These are phyloP conservation scores for Candida xyloterini DNA, from an alignment of 805 yeast species.

Conservation along the genomic window DNA sequence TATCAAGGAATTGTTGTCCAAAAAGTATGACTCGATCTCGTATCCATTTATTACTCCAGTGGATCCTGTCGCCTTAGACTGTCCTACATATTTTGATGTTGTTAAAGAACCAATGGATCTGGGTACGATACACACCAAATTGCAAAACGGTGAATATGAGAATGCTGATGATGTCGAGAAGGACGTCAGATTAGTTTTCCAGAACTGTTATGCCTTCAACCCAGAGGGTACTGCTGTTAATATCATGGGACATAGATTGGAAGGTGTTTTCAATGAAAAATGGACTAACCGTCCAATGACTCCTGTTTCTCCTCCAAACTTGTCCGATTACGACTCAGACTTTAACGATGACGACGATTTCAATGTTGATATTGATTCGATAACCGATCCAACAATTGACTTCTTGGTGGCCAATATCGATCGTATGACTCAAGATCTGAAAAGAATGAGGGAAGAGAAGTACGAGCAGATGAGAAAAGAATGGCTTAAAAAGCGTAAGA, in stretches of 20 bases:
- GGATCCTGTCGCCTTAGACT: constrained; percentile 88
- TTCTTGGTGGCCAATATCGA: constrained; percentile 83
- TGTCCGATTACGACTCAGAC: constrained; percentile 41
- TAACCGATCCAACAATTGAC: constrained; percentile 86
- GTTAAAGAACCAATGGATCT: constrained; percentile 95
- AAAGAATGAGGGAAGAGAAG: constrained; percentile 75
- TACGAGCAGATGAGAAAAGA: constrained; percentile 64
- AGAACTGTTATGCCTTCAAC: constrained; percentile 87
- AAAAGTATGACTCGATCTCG: constrained; percentile 79
- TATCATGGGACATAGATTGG: constrained; percentile 90
- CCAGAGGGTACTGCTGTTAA: constrained; percentile 98
- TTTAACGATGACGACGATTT: constrained; percentile 46
- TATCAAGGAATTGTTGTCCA: constrained; percentile 74
- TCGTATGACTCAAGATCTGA: constrained; percentile 82
- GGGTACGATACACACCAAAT: constrained; percentile 75
- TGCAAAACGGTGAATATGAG: constrained; percentile 83
- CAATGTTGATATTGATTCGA: constrained; percentile 57
- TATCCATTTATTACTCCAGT: constrained; percentile 94
- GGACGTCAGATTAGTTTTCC: constrained; percentile 80
- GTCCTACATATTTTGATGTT: constrained; percentile 85
- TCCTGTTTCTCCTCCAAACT: constrained; percentile 52
- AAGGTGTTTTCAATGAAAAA: constrained; percentile 77
- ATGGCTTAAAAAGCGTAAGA: constrained; percentile 49
- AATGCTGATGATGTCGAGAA: constrained; percentile 82
- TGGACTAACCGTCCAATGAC: constrained; percentile 86